Conservation (phyloP, 2,329 filamentous ascomycete species). For the Byssothecium circinans region DNA sequence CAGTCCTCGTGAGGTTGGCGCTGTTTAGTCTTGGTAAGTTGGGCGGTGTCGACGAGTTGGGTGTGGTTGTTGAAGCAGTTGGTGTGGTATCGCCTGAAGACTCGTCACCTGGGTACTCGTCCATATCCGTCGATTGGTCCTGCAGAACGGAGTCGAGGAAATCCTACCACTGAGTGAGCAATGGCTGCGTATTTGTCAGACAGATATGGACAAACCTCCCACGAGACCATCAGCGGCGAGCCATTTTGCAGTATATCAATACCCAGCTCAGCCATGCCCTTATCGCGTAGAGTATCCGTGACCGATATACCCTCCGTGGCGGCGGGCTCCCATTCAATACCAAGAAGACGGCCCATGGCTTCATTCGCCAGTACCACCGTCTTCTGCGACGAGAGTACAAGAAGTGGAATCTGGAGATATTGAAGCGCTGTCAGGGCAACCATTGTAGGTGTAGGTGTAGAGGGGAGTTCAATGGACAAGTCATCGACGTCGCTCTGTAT, state of each 20-base stretch:
- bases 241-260: constrained; percentile 74
- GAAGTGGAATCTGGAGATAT: constrained; percentile 71
- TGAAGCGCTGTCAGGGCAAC: constrained; percentile 60
- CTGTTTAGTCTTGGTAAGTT: constrained; percentile 28
- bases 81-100: constrained; percentile 31
- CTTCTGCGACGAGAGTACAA: constrained; percentile 69
- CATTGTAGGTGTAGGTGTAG: constrained; percentile 30
- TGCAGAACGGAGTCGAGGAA: constrained; percentile 50
- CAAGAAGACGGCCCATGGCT: constrained; percentile 70
- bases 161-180: constrained; percentile 29
- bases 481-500: constrained; percentile 35
- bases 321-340: constrained; percentile 53
- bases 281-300: constrained; percentile 64
- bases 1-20: constrained; percentile 43
- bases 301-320: constrained; percentile 49
- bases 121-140: constrained; percentile 29
- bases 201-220: constrained; percentile 46
- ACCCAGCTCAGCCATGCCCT: constrained; percentile 69
- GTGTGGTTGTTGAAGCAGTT: constrained; percentile 16
- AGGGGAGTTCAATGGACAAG: constrained; percentile 32
- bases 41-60: constrained; percentile 1
- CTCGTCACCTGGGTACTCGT: constrained; percentile 14
- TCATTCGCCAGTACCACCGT: constrained; percentile 74
- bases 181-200: background rate
- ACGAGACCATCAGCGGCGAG: constrained; percentile 53